These are phyloP conservation scores for Penicillium fuscoglaucum DNA, from an alignment of 2,329 filamentous ascomycete genomes.

Conservation along the genomic window DNA sequence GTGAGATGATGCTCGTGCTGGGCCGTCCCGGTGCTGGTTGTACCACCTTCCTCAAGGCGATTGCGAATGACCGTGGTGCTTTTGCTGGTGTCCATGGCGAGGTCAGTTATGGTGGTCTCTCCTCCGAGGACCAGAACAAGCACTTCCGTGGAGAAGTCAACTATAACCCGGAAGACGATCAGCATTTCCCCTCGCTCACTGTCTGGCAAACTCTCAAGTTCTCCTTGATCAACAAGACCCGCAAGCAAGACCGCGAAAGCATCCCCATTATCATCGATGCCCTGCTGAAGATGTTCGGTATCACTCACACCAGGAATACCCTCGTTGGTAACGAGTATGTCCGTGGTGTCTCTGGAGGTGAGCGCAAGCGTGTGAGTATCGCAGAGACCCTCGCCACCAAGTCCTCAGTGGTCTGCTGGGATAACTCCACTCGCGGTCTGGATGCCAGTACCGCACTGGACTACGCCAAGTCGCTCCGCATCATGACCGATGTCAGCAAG, in stretches of 20 bases:
- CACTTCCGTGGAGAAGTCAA: slow-evolving; percentile 73
- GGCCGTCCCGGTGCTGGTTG: slow-evolving; percentile 74
- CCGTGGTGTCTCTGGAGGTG: slow-evolving; percentile 75
- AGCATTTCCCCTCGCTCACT: slow-evolving; percentile 71
- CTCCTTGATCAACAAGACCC: slow-evolving; percentile 72
- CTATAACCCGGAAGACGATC: slow-evolving; percentile 76
- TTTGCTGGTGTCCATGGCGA: slow-evolving; percentile 69
- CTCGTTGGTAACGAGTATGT: slow-evolving; percentile 72
- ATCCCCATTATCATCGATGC: slow-evolving; percentile 70
- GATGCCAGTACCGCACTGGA: slow-evolving; percentile 78
- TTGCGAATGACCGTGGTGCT: slow-evolving; percentile 67
- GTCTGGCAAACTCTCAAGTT: slow-evolving; percentile 78
- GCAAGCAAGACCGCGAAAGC: slow-evolving; percentile 62
- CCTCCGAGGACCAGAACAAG: slow-evolving; percentile 66
- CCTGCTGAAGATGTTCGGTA: slow-evolving; percentile 75
- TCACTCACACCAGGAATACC: slow-evolving; percentile 72
- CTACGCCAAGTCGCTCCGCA: slow-evolving; percentile 67
- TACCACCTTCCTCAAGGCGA: slow-evolving; percentile 73
- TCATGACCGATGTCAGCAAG: slow-evolving; percentile 75
- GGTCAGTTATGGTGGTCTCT: slow-evolving; percentile 70
- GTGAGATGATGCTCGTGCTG: slow-evolving; percentile 72
- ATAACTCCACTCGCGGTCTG: slow-evolving; percentile 77
- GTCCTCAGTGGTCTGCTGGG: slow-evolving; percentile 73
- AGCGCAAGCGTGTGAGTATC: slow-evolving; percentile 77
- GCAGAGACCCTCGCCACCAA: slow-evolving; percentile 75